phyloP scores from a whole-genome alignment of 306 rosid genomes.

The Biancaea sappan region DNA sequence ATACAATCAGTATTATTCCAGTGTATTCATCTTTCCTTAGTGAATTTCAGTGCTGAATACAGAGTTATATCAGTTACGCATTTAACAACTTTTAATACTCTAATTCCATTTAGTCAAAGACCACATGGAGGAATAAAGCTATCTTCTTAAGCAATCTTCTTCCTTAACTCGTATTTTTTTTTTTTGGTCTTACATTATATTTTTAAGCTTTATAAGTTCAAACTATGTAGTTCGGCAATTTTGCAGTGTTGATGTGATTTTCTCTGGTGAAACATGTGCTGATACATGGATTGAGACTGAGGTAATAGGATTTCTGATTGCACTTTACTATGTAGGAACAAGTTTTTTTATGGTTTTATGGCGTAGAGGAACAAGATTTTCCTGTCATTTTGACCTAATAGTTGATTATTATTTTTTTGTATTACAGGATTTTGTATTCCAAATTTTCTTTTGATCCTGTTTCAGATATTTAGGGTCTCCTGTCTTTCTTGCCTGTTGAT shows the following conservation, averaged over 20 bases:
- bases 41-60: no score
- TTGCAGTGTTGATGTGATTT: slow-evolving; percentile 82
- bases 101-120: slow-evolving; percentile 1
- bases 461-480: slow-evolving; percentile 8
- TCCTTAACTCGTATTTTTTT: not conserved
- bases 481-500: not conserved
- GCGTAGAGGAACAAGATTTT: slow-evolving; percentile 4
- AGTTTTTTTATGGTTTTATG: not conserved
- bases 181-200: not conserved
- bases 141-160: slow-evolving; percentile 11
- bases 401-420: not conserved
- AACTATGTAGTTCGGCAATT: slow-evolving; percentile 33
- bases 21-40: no score
- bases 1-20: no score
- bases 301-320: slow-evolving; percentile 49
- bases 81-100: not conserved
- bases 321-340: slow-evolving; percentile 7
- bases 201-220: slow-evolving; percentile 11
- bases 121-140: not conserved
- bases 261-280: slow-evolving; percentile 77
- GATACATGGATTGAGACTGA: slow-evolving; percentile 97
- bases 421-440: not conserved
- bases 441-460: slow-evolving; percentile 18
- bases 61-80: no score
- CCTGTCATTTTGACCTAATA: not conserved